Conservation (phyloP, 148 eudicot species). For the Polygonum aviculare region DNA sequence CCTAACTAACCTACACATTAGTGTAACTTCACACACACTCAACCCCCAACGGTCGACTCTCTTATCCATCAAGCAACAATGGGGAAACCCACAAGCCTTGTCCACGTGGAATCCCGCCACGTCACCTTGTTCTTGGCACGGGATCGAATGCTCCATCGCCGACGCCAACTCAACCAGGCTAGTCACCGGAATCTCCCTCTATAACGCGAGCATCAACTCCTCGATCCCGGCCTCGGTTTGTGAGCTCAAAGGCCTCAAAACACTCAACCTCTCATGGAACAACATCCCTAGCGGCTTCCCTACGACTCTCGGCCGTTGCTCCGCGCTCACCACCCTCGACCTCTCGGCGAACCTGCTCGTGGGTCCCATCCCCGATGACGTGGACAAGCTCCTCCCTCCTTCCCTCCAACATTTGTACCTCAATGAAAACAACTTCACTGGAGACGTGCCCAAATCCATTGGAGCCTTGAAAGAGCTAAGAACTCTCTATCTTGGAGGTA, state of each 20-base stretch:
- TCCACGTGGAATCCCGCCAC: slow-evolving; percentile 43
- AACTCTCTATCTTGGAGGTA: slow-evolving; percentile 22
- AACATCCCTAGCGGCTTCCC: slow-evolving; percentile 43
- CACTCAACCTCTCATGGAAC: slow-evolving; percentile 37
- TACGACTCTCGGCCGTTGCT: slow-evolving; percentile 33
- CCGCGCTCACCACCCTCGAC: slow-evolving; percentile 32
- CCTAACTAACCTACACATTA: slow-evolving; percentile 37
- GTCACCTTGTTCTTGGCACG: slow-evolving; percentile 57
- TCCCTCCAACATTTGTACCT: slow-evolving; percentile 34
- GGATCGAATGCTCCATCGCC: slow-evolving; percentile 30
- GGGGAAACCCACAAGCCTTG: slow-evolving; percentile 33
- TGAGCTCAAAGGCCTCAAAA: slow-evolving; percentile 36
- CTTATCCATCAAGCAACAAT: slow-evolving; percentile 38
- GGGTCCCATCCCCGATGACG: slow-evolving; percentile 52
- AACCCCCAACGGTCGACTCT: slow-evolving; percentile 33
- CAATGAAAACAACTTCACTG: slow-evolving; percentile 53
- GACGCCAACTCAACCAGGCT: slow-evolving; percentile 16
- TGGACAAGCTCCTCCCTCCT: slow-evolving; percentile 37
- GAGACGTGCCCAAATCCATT: slow-evolving; percentile 50
- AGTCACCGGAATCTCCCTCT: slow-evolving; percentile 35
- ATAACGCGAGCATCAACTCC: slow-evolving; percentile 3
- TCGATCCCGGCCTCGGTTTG: slow-evolving; percentile 49
- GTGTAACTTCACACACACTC: slow-evolving; percentile 43
- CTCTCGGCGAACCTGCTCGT: slow-evolving; percentile 47
- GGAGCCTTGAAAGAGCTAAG: slow-evolving; percentile 31